Evolutionary conservation across 768 basidiomycete genomes (phyloP).

Genomic region (Candolleomyces aberdarensis): DNA sequence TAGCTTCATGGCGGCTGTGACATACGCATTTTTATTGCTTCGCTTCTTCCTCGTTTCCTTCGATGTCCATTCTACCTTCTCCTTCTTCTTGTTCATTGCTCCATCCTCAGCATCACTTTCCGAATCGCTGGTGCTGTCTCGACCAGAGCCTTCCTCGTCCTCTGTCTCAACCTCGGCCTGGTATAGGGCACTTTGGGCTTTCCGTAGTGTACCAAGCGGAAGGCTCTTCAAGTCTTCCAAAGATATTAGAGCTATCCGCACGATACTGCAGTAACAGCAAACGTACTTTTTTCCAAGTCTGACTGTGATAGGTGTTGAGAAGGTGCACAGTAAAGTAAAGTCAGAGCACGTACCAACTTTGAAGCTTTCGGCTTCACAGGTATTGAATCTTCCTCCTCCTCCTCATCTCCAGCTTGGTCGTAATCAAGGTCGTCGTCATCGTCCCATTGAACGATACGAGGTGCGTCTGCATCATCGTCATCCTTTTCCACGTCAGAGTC

Average conservation of each 20-base stretch:
- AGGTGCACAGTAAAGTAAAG: not conserved
- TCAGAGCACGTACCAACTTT: slow-evolving; percentile 23
- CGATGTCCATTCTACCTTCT: slow-evolving; percentile 39
- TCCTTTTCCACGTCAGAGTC: slow-evolving; percentile 12
- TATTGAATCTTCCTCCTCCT: slow-evolving; percentile 35
- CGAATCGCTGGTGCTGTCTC: not conserved
- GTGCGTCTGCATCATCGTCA: slow-evolving; percentile 21
- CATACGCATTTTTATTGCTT: slow-evolving; percentile 84
- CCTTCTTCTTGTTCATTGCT: no score
- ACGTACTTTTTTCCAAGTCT: slow-evolving; percentile 24
- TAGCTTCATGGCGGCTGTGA: slow-evolving; percentile 14
- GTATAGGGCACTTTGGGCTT: slow-evolving; percentile 56
- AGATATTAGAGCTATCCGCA: not conserved
- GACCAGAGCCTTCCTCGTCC: slow-evolving; percentile 21
- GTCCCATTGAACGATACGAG: slow-evolving; percentile 16
- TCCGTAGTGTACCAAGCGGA: slow-evolving; percentile 62
- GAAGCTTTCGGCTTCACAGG: slow-evolving; percentile 24
- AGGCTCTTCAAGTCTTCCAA: slow-evolving; percentile 54
- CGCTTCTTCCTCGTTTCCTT: slow-evolving; percentile 44
- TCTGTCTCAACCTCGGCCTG: slow-evolving; percentile 36
- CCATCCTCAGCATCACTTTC: no score
- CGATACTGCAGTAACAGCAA: not conserved
- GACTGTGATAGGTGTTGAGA: slow-evolving; percentile 14
- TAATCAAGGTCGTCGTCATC: slow-evolving; percentile 26
- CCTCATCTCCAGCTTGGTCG: slow-evolving; percentile 41